phyloP scores from a whole-genome alignment of 2,329 filamentous ascomycete species.

The Sclerotinia minor region DNA sequence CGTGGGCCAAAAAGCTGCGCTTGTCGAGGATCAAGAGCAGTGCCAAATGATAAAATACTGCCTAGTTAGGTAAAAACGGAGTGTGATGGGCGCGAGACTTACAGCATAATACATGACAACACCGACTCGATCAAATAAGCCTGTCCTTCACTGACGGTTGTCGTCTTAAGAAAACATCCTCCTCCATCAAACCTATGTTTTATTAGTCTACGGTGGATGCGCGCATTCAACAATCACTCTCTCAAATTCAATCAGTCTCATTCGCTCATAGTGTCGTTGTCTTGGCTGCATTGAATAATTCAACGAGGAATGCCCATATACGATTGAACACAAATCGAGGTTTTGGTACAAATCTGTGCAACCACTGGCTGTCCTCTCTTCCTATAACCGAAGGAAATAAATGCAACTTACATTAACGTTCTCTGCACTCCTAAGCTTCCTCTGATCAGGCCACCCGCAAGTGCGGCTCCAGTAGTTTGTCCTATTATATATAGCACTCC shows the following conservation, averaged over 20 bases:
- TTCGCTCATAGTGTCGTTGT: too few relatives aligned
- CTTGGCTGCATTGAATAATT: too few relatives aligned
- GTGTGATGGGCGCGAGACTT: constrained; percentile 13
- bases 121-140: constrained; percentile 53
- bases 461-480: constrained; percentile 49
- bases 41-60: constrained; percentile 52
- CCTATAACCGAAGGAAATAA: background rate
- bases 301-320: too few relatives aligned
- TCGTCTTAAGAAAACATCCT: constrained; percentile 39
- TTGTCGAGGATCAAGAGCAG: constrained; percentile 55
- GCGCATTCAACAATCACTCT: background rate
- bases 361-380: background rate
- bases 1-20: constrained; percentile 51
- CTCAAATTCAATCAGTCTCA: background rate
- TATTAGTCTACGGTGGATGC: background rate
- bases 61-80: constrained; percentile 1
- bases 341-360: too few relatives aligned
- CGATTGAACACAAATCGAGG: too few relatives aligned
- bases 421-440: constrained; percentile 41
- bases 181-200: constrained; percentile 39
- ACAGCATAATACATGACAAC: constrained; percentile 48
- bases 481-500: constrained; percentile 51
- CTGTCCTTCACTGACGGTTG: constrained; percentile 43
- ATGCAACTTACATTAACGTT: constrained; percentile 37
- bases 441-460: constrained; percentile 46